Percentiles rank a stretch among this genome's conserved stretches.
These are phyloP conservation scores for Metrosideros polymorpha DNA, from an alignment of 441 rosid genomes.

Conservation along the genomic window DNA sequence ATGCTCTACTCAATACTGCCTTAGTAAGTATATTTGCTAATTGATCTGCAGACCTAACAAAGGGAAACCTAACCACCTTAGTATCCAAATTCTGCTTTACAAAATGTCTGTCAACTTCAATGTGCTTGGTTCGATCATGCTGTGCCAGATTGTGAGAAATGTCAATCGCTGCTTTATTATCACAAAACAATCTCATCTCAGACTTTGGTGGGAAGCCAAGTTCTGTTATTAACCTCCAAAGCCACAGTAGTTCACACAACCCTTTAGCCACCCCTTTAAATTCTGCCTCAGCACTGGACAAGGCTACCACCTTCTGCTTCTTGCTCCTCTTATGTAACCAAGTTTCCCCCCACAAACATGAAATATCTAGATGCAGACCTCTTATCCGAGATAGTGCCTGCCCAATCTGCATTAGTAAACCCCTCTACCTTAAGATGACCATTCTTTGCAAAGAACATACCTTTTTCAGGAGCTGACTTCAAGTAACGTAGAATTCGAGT, in stretches of 20 bases:
- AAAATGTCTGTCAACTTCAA: background rate
- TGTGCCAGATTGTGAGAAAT: background rate
- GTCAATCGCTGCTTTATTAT: background rate
- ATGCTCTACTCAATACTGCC: no score
- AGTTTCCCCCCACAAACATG: background rate
- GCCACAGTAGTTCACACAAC: background rate
- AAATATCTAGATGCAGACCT: background rate
- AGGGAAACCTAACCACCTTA: background rate
- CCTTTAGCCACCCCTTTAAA: background rate
- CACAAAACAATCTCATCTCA: no score
- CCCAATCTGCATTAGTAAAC: no score
- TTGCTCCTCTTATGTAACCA: background rate
- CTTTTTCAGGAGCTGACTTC: background rate
- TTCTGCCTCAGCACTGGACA: background rate
- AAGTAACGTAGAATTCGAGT: background rate
- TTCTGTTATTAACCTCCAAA: no score
- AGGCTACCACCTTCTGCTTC: background rate
- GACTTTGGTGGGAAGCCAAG: background rate
- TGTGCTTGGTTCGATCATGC: background rate
- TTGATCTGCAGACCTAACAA: no score
- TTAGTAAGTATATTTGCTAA: no score
- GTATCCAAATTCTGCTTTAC: background rate
- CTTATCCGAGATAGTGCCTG: background rate
- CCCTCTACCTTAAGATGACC: background rate
- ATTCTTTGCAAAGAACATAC: background rate